Evolutionary conservation across 2,329 filamentous ascomycete genomes (phyloP).

Genomic region (Xylariomycetidae sp.): DNA sequence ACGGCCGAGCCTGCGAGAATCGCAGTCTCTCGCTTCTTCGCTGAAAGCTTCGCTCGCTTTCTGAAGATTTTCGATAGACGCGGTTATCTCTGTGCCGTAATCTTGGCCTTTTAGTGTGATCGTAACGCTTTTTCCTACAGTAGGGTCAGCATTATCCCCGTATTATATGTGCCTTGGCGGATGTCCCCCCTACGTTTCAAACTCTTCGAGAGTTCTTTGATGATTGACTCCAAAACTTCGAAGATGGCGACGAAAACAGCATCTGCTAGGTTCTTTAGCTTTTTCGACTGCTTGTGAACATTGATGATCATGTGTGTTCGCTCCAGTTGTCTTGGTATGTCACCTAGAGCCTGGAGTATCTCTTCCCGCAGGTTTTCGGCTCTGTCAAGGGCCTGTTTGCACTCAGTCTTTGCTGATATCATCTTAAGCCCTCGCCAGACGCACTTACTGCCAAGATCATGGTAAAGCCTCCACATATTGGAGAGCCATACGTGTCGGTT

Average conservation of each 20-base stretch:
- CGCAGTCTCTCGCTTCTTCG: slow-evolving; percentile 7
- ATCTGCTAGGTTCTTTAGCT: slow-evolving; percentile 7
- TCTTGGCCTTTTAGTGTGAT: slow-evolving; percentile 8
- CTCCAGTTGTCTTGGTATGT: slow-evolving; percentile 8
- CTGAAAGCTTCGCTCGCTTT: slow-evolving; percentile 6
- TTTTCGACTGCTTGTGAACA: slow-evolving; percentile 7
- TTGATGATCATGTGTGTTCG: slow-evolving; percentile 7
- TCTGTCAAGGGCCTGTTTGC: slow-evolving; percentile 5
- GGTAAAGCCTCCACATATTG: slow-evolving; percentile 13
- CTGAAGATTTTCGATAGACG: slow-evolving; percentile 5
- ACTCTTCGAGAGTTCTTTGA: slow-evolving; percentile 9
- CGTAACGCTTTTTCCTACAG: slow-evolving; percentile 7
- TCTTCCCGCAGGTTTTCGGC: slow-evolving; percentile 8
- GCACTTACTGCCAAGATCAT: slow-evolving; percentile 8
- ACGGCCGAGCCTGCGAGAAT: slow-evolving; percentile 8
- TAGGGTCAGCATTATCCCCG: not conserved
- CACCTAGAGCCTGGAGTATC: slow-evolving; percentile 8
- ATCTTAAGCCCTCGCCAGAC: not conserved
- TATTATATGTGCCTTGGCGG: not conserved
- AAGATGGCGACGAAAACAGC: slow-evolving; percentile 10
- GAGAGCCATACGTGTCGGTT: slow-evolving; percentile 10
- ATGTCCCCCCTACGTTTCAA: slow-evolving; percentile 5
- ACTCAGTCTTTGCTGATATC: not conserved
- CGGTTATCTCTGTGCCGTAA: slow-evolving; percentile 7
- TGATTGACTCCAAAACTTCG: slow-evolving; percentile 8